Conservation (phyloP, 306 rosid genomes). For the Datisca glomerata region DNA sequence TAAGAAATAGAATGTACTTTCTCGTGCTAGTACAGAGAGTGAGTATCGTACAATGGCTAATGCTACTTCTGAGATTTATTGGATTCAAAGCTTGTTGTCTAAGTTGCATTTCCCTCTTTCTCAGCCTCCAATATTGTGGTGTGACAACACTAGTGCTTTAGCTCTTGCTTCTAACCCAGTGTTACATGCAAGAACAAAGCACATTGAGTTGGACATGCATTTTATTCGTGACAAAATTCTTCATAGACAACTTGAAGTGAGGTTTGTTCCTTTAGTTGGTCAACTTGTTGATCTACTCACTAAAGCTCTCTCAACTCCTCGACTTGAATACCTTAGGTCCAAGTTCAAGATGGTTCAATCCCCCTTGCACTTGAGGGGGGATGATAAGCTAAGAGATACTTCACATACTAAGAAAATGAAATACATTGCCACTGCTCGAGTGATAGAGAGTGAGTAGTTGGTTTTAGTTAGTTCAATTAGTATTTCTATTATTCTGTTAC, state of each 20-base stretch:
- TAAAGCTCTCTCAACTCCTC: not conserved
- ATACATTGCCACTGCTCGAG: too few species aligned
- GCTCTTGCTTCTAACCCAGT: not conserved
- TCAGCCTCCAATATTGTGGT: not conserved
- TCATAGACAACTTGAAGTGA: not conserved
- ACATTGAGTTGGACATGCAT: not conserved
- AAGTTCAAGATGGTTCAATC: not conserved
- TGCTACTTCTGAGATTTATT: not conserved
- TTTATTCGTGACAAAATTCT: not conserved
- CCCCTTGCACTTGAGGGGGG: not conserved
- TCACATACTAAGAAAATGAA: too few species aligned
- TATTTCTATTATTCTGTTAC: too few species aligned
- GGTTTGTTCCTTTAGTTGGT: not conserved
- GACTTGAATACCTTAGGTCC: not conserved
- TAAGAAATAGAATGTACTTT: not conserved
- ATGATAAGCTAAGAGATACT: too few species aligned
- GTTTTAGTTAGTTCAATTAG: too few species aligned
- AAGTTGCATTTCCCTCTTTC: not conserved
- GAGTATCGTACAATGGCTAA: not conserved
- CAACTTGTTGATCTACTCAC: not conserved
- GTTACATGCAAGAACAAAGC: not conserved
- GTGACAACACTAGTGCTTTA: not conserved
- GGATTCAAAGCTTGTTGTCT: not conserved
- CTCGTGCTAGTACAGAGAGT: not conserved
- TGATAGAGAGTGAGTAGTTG: too few species aligned